A percentile compares a stretch with the other conserved stretches of the same genome.
Evolutionary conservation across 2,329 filamentous ascomycete genomes (phyloP).

Genomic region (Thielaviopsis punctulata): DNA sequence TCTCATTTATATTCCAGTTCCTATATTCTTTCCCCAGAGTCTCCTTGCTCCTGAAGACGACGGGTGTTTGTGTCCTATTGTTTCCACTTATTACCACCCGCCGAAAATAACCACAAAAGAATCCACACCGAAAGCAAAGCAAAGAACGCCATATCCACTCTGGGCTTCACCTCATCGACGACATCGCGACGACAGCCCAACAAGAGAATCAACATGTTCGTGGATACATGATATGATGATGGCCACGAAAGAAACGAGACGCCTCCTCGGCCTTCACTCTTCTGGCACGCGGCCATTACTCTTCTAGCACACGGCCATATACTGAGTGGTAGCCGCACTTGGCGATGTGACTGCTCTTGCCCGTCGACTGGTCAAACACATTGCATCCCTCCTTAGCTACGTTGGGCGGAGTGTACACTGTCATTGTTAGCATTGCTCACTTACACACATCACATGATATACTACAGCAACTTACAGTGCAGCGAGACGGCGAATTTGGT

Average conservation of each 20-base stretch:
- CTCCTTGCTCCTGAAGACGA: background rate
- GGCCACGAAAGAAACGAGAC: background rate
- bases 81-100: slow-evolving; percentile 9
- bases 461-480: slow-evolving; percentile 38
- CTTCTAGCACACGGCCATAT: slow-evolving; percentile 33
- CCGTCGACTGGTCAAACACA: slow-evolving; percentile 63
- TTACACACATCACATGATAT: background rate
- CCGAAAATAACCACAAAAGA: no score
- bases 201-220: background rate
- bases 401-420: slow-evolving; percentile 76
- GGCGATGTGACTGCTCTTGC: slow-evolving; percentile 52
- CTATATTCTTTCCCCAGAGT: background rate
- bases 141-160: background rate
- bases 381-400: slow-evolving; percentile 68
- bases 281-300: slow-evolving; percentile 30
- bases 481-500: slow-evolving; percentile 67
- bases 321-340: slow-evolving; percentile 57
- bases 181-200: background rate
- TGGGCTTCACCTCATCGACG: background rate
- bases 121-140: background rate
- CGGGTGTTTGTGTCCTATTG: slow-evolving; percentile 11
- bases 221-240: background rate
- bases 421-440: slow-evolving; percentile 7
- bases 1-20: background rate
- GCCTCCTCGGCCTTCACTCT: slow-evolving; percentile 15